Evolutionary conservation across 345 rosid species (phyloP).

Genomic region (Barbarea vulgaris): DNA sequence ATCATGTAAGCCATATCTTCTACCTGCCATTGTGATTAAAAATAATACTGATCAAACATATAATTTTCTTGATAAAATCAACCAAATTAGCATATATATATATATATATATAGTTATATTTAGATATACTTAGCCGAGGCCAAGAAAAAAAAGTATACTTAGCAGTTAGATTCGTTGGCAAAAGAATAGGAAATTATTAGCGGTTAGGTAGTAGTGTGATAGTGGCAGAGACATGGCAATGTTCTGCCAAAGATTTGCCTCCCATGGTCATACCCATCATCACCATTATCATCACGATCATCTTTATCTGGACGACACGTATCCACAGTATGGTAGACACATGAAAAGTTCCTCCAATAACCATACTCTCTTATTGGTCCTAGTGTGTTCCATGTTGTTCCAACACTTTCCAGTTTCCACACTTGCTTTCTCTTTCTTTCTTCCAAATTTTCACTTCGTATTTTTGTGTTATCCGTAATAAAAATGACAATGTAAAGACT

Average conservation of each 20-base stretch:
- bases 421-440: background rate
- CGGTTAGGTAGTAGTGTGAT: conserved; percentile 3
- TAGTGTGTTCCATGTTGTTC: conserved; percentile 36
- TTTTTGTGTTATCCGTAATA: background rate
- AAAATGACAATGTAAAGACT: background rate
- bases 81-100: no score
- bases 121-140: background rate
- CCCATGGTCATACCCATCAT: conserved; percentile 37
- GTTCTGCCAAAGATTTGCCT: conserved; percentile 39
- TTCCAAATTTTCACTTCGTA: background rate
- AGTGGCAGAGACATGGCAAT: conserved; percentile 36
- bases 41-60: background rate
- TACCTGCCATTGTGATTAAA: no score
- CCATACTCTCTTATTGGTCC: conserved; percentile 37
- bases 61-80: no score
- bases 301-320: conserved; percentile 31
- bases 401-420: conserved; percentile 24
- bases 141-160: background rate
- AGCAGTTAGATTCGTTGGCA: conserved; percentile 22
- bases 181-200: background rate
- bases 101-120: no score
- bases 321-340: conserved; percentile 32
- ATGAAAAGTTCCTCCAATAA: conserved; percentile 22
- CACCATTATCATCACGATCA: conserved; percentile 25
- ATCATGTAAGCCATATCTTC: no score